Conservation (phyloP, 2,329 filamentous ascomycete species). For the Paraphoma sp. region DNA sequence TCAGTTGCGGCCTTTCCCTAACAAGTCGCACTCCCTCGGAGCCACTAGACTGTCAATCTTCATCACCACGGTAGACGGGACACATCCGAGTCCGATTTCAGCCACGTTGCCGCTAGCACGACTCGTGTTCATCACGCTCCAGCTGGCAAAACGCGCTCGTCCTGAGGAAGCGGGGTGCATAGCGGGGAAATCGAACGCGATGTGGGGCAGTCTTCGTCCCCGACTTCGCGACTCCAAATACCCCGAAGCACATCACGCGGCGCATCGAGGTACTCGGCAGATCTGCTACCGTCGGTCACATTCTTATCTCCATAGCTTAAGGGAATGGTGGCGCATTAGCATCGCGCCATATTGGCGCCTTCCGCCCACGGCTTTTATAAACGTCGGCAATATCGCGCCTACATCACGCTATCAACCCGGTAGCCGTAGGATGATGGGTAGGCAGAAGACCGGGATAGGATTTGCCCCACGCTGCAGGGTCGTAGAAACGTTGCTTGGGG, state of each 20-base stretch:
- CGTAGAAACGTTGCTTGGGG: constrained; percentile 5
- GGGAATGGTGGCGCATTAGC: constrained; percentile 9
- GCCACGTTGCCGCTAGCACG: not conserved
- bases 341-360: constrained; percentile 9
- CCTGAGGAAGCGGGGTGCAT: constrained; percentile 26
- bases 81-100: not conserved
- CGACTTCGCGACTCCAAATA: constrained; percentile 3
- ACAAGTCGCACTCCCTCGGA: not conserved
- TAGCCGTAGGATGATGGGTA: constrained; percentile 2
- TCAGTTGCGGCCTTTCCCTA: not conserved
- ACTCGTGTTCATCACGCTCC: not conserved
- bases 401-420: not conserved
- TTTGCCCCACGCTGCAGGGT: constrained; percentile 17
- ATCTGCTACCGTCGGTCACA: constrained; percentile 3
- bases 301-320: not conserved
- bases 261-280: constrained; percentile 19
- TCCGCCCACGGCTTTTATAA: not conserved
- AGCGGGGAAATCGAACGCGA: constrained; percentile 21
- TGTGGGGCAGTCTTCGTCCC: constrained; percentile 28
- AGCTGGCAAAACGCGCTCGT: constrained; percentile 6
- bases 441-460: constrained; percentile 5
- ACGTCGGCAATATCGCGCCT: constrained; percentile 19
- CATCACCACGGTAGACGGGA: not conserved
- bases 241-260: constrained; percentile 14
- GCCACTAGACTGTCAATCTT: not conserved